Evolutionary conservation across 257 asterid genomes (phyloP), one percentile per base, ranked within the genome.

Genomic region (Lavandula angustifolia): DNA sequence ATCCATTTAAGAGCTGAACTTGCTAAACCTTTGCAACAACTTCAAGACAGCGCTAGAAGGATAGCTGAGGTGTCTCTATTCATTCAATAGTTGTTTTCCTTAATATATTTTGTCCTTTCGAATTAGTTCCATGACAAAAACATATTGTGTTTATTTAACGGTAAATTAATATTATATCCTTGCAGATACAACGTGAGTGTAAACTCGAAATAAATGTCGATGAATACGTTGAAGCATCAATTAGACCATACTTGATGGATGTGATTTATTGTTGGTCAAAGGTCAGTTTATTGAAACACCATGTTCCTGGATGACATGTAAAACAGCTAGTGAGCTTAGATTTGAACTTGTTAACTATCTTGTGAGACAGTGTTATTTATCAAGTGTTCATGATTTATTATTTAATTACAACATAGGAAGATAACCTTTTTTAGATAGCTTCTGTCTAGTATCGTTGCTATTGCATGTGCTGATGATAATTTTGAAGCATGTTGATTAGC

Each of bases 131-230:
- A 6, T 14, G 0, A 1, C 33, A 60, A 17, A 54, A 43, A 38
- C 7, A 50, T 17, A 11, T 51, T n/a, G 31, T 34, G 51, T 34
- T 61, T 41, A 51, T 14, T 57, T 48, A 74, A 38, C 69, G 61
- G 50, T 60, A 40, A 33, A 62, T 48, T 11, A 51, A 51, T 67
- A 14, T 52, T 48, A 37, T 55, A 43, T 31, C 52, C n/a, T 49
- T 70, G 75, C 86, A 94, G 99, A 83, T 94, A 67, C 97, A 94
- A 87, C 89, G 86, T n/a, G 97, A 94, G 78, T 94, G 99, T 81
- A 87, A 90, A 79, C 86, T 90, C 68, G 96, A 94, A 78, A 73
- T 90, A 51, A 84, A 94, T 59, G 88, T 89, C 77, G 99, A 94
- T 9, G 99, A 94, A 68, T 94, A 90, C 67, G 99, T 94, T 62